Conservation (phyloP, 108 stramenopile genomes). For the Cyclostephanos tholiformis region DNA sequence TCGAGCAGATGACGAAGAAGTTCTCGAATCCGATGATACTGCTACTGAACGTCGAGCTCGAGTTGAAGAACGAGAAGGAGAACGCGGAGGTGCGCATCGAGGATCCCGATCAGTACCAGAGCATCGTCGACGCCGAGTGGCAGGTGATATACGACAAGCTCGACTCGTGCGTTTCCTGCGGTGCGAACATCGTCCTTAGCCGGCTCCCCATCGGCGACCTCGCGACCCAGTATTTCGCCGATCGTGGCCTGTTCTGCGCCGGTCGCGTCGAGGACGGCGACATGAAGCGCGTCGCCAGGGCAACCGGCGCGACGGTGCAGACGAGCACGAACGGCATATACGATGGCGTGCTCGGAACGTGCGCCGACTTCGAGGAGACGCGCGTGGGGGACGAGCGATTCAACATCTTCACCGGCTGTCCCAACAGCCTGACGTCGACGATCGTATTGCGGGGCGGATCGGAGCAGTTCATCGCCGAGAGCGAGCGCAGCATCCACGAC, state of each 20-base stretch:
- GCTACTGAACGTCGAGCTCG: constrained; percentile 97
- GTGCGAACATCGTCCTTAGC: constrained; percentile 97
- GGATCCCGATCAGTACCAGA: constrained; percentile 96
- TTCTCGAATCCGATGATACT: constrained; percentile 91
- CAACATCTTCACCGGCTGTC: constrained; percentile 97
- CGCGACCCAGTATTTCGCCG: constrained; percentile 99
- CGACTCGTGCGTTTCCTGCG: constrained; percentile 86
- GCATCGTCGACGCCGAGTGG: constrained; percentile 99
- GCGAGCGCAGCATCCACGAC: constrained; percentile 97
- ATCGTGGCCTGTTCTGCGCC: constrained; percentile 95
- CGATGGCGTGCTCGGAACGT: constrained; percentile 85
- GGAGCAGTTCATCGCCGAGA: constrained; percentile 99
- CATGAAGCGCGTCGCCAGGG: constrained; percentile 95
- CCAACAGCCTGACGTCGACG: constrained; percentile 89
- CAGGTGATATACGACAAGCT: constrained; percentile 99
- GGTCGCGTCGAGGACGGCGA: constrained; percentile 97
- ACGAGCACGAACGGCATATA: constrained; percentile 84
- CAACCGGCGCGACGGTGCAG: constrained; percentile 93
- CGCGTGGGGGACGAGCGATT: constrained; percentile 97
- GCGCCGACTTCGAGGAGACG: constrained; percentile 93
- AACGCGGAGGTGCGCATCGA: constrained; percentile 99
- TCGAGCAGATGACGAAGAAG: constrained; percentile 99
- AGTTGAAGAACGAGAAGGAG: constrained; percentile 98
- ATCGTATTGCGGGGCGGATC: constrained; percentile 96
- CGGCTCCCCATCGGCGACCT: constrained; percentile 98